These are phyloP conservation scores for Yamadazyma kitorensis DNA, from an alignment of 805 yeast species.

Conservation along the genomic window DNA sequence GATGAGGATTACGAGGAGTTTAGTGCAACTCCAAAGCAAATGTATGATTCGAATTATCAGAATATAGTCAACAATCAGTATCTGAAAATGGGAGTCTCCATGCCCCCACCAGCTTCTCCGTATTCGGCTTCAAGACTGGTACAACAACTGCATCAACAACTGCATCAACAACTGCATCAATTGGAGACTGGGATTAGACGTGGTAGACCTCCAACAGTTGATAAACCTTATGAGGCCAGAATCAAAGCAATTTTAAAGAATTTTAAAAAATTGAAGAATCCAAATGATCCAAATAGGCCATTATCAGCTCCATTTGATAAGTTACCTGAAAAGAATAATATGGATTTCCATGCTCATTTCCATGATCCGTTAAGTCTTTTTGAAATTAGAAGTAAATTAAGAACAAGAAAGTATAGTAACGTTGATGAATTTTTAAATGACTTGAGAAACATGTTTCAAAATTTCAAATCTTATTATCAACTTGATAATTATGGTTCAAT, in stretches of 20 bases:
- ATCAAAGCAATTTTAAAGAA: constrained; percentile 83
- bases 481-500: constrained; percentile 54
- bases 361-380: constrained; percentile 63
- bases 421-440: constrained; percentile 79
- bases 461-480: constrained; percentile 58
- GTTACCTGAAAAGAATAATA: constrained; percentile 66
- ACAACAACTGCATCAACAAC: constrained; percentile 2
- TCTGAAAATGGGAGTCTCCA: no score
- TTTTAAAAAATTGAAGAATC: constrained; percentile 68
- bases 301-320: constrained; percentile 72
- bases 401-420: constrained; percentile 74
- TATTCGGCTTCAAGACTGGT: no score
- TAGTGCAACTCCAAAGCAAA: not conserved
- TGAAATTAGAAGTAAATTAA: constrained; percentile 77
- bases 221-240: constrained; percentile 87
- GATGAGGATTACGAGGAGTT: constrained; percentile 16
- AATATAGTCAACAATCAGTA: no score
- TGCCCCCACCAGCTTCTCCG: constrained; percentile 14
- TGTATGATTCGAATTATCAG: no score
- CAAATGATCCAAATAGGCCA: constrained; percentile 43
- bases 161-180: constrained; percentile 3
- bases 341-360: constrained; percentile 54
- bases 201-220: constrained; percentile 90
- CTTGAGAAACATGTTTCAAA: constrained; percentile 68
- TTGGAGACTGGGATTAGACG: constrained; percentile 58